Evolutionary conservation across 2,329 filamentous ascomycete genomes (phyloP), one percentile per base, ranked within the genome.

Genomic region (Leptosphaerulina australis): DNA sequence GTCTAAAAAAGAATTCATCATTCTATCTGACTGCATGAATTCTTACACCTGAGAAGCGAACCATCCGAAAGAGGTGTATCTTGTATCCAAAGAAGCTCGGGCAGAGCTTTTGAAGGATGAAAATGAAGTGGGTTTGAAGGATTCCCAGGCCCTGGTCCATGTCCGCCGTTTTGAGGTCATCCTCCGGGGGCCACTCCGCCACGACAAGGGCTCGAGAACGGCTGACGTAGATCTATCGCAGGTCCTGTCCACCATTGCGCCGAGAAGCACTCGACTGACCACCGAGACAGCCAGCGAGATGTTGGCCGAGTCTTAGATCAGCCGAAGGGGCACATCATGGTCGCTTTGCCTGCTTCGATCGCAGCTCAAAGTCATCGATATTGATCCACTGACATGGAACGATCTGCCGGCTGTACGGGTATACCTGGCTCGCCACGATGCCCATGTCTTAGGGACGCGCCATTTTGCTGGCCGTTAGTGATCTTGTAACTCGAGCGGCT

Each of bases 261-360:
- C 55, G 57, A 58, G 47, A 53, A 59, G 56, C 52, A 60, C 59
- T 65, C 61, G 62, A 58, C 62, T 66, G 66, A 64, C 59, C 60
- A 55, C 55, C 52, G 56, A 56, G 41, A 60, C 46, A 57, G 59
- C 50, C 56, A 56, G 60, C 47, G 45, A 44, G 44, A 48, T 46
- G 36, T 50, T 49, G 49, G 64, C 64, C 60, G 70, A 66, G 66
- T 62, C 62, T 69, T 58, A 68, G 66, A 71, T 72, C 67, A 70
- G 63, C 67, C 69, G 65, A 62, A 60, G 60, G n/a, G 57, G 46
- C 50, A 63, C 44, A 38, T 47, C 35, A 29, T 48, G 35, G 29
- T 33, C 53, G 49, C 52, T 44, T 50, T 52, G 46, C 58, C 55
- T 51, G 43, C 37, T 43, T 45, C 56, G 50, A 40, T 53, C 44